These are phyloP conservation scores for Falciphora oryzae DNA, from an alignment of 2,329 filamentous ascomycete genomes.

Conservation along the genomic window DNA sequence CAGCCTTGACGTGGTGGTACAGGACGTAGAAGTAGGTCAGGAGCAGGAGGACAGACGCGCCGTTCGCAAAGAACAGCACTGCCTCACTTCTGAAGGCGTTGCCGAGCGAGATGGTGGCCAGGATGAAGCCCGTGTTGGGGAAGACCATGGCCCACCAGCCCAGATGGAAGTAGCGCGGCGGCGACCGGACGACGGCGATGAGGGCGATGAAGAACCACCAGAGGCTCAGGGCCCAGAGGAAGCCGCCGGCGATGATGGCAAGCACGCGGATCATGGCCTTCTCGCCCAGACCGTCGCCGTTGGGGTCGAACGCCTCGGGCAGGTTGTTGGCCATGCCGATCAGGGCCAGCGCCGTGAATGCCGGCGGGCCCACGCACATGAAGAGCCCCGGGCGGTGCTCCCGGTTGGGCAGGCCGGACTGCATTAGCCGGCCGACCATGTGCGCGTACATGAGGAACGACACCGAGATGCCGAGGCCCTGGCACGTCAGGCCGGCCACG, in stretches of 20 bases:
- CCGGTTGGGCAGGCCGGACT: constrained; percentile 43
- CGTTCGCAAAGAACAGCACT: constrained; percentile 47
- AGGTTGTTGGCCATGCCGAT: constrained; percentile 27
- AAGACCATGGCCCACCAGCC: constrained; percentile 63
- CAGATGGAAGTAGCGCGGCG: constrained; percentile 32
- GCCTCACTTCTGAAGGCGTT: constrained; percentile 44
- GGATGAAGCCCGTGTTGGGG: constrained; percentile 57
- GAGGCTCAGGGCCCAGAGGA: constrained; percentile 57
- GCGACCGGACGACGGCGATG: constrained; percentile 35
- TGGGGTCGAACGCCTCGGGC: constrained; percentile 23
- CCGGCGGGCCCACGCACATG: constrained; percentile 56
- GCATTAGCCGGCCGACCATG: constrained; percentile 40
- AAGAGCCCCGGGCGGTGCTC: constrained; percentile 54
- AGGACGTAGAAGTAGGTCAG: constrained; percentile 49
- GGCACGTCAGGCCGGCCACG: constrained; percentile 50
- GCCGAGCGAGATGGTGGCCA: constrained; percentile 53
- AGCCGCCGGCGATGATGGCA: constrained; percentile 2
- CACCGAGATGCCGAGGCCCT: constrained; percentile 55
- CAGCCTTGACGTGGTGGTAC: constrained; percentile 41
- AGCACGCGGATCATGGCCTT: constrained; percentile 18
- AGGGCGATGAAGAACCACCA: constrained; percentile 45
- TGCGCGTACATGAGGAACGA: constrained; percentile 51
- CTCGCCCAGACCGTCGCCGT: constrained; percentile 12
- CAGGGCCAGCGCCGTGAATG: constrained; percentile 34
- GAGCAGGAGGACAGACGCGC: constrained; percentile 49